Evolutionary conservation across 345 rosid genomes (phyloP).

Genomic region (Gossypium rotundifolium): DNA sequence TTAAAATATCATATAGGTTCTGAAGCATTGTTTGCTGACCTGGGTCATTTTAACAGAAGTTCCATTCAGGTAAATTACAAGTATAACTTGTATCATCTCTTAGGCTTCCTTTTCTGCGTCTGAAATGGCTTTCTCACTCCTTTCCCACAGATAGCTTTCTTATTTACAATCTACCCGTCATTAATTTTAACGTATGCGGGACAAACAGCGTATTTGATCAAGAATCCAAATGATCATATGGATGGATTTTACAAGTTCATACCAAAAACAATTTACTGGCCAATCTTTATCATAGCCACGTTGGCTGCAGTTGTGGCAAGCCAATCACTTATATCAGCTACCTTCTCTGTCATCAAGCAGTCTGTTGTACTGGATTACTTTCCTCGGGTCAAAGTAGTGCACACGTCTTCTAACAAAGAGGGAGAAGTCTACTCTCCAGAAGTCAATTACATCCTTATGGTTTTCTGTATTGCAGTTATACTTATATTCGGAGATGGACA

Average conservation of each 20-base stretch:
- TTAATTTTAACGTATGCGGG: constrained; percentile 83
- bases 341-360: constrained; percentile 86
- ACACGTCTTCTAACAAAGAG: constrained; percentile 65
- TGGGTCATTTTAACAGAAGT: constrained; percentile 66
- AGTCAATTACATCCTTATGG: constrained; percentile 77
- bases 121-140: constrained; percentile 13
- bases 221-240: constrained; percentile 44
- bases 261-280: constrained; percentile 70
- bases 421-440: constrained; percentile 93
- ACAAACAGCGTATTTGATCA: constrained; percentile 80
- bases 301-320: constrained; percentile 78
- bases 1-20: constrained; percentile 41
- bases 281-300: constrained; percentile 66
- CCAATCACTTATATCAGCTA: constrained; percentile 85
- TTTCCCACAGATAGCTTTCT: constrained; percentile 54
- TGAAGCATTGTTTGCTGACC: constrained; percentile 86
- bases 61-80: constrained; percentile 47
- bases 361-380: constrained; percentile 82
- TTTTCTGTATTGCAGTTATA: constrained; percentile 71
- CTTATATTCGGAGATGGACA: constrained; percentile 76
- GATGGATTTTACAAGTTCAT: constrained; percentile 87
- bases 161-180: constrained; percentile 72
- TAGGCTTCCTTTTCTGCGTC: neutral
- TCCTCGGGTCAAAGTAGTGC: constrained; percentile 85
- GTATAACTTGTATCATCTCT: neutral